Conservation (phyloP, 2,329 filamentous ascomycete species). For the Onygena corvina region DNA sequence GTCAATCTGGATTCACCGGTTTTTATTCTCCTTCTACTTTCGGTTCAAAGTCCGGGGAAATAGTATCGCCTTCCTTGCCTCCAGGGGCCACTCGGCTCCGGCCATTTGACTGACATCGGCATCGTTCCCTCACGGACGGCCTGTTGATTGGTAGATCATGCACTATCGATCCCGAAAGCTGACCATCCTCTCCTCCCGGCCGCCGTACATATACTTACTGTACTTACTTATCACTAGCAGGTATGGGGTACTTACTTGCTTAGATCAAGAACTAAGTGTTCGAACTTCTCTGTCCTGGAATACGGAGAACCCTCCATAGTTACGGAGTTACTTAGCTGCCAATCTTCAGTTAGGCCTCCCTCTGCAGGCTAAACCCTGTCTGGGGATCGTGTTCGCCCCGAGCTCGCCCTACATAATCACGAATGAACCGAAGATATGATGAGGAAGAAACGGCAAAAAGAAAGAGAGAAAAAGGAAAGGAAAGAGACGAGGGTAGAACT, state of each 20-base stretch:
- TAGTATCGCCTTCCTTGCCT: neutral
- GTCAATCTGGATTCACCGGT: slow-evolving; percentile 1
- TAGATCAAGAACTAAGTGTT: no score
- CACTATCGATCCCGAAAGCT: slow-evolving; percentile 5
- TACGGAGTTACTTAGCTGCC: neutral
- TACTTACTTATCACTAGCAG: neutral
- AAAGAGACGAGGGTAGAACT: neutral
- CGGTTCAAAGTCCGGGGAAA: slow-evolving; percentile 7
- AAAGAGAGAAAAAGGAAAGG: neutral
- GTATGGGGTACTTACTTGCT: no score
- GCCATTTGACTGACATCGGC: neutral
- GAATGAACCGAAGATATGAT: neutral
- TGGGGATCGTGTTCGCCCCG: neutral
- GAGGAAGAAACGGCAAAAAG: neutral
- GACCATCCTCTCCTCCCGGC: neutral
- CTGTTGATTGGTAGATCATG: slow-evolving; percentile 4
- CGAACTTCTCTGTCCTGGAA: no score
- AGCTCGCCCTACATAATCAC: neutral
- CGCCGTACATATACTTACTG: neutral
- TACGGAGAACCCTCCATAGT: neutral
- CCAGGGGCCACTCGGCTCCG: slow-evolving; percentile 3
- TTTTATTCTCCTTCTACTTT: slow-evolving; percentile 1
- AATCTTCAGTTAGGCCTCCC: neutral
- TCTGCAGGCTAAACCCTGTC: neutral
- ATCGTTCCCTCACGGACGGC: neutral